Evolutionary conservation across 1,139 yeast species (phyloP), one percentile per base, ranked within the genome.

Genomic region (Zygoascus hellenicus): DNA sequence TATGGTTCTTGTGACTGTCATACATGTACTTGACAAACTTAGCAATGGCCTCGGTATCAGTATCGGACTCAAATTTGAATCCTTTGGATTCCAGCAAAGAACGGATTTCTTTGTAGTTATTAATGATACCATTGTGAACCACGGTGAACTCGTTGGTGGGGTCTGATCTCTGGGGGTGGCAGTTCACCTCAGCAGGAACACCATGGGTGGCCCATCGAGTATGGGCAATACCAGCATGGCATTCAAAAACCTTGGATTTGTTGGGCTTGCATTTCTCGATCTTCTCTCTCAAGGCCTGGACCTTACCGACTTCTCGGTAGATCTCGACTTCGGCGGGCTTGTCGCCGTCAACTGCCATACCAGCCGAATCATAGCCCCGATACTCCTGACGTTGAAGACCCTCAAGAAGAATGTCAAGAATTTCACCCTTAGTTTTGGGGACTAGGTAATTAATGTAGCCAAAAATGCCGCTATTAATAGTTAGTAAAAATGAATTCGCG

Each of bases 201-300:
- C 99, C 99, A 69, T 94, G 99, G 40, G 99, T 94, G 42, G 99
- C 98, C 99, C 99, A 94, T 75, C 99, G 84, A 14, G 99, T 94
- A 70, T 94, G 99, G 36, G 98, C 97, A 66, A 94, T 92, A 65
- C 96, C 98, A 51, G 83, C 92, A 64, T 92, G 98, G 67, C 84
- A 81, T 59, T 81, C 83, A 62, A 88, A 88, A 22, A 79, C 75
- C 58, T 82, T 76, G 63, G 83, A 77, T 50, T 79, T 75, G 48
- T 80, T 68, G 47, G 74, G 72, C 38, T 69, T 66, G 41, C 65
- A 52, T 39, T 59, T 59, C 37, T 74, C 77, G 55, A 90, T 80
- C 64, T 79, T 81, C 61, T 84, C 78, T 63, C 77, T 83, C 65
- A 94, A 80, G 48, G 80, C 83, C 57, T 78, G 78, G 58, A 94